These are phyloP conservation scores for Paraphoma chrysanthemicola DNA, from an alignment of 2,329 filamentous ascomycete genomes.

Conservation along the genomic window DNA sequence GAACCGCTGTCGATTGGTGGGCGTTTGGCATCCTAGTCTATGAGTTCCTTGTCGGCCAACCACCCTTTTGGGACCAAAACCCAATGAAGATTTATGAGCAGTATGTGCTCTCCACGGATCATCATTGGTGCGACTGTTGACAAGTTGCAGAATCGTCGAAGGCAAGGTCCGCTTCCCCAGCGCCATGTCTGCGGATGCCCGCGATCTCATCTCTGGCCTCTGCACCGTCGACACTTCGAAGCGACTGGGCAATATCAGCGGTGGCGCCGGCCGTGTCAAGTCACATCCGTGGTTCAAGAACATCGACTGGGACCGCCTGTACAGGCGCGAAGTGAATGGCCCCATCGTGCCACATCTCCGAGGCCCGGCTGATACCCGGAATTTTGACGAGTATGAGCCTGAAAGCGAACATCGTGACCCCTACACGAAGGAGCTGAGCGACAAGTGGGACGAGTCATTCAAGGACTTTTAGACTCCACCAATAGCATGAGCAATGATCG, in stretches of 20 bases:
- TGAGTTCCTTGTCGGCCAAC: constrained; percentile 84
- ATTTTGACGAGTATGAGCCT: constrained; percentile 84
- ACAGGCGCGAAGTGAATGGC: constrained; percentile 68
- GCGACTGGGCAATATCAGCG: constrained; percentile 78
- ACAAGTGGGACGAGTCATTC: constrained; percentile 75
- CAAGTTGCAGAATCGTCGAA: constrained; percentile 71
- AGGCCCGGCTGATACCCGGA: constrained; percentile 76
- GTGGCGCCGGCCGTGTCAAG: constrained; percentile 75
- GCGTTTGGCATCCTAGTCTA: constrained; percentile 83
- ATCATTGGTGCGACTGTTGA: background rate
- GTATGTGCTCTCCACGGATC: constrained; percentile 31
- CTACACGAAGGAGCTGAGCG: constrained; percentile 73
- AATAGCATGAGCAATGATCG: background rate
- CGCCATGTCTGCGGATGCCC: constrained; percentile 70
- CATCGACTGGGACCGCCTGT: constrained; percentile 77
- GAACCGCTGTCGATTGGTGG: constrained; percentile 85
- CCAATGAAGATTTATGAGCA: constrained; percentile 86
- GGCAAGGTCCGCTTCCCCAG: constrained; percentile 77
- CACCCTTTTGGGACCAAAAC: constrained; percentile 86
- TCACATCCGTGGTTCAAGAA: constrained; percentile 76
- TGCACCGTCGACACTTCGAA: constrained; percentile 81
- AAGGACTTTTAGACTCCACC: constrained; percentile 65
- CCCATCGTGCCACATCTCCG: constrained; percentile 79
- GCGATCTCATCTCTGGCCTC: constrained; percentile 76
- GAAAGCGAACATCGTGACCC: constrained; percentile 70